Evolutionary conservation across 768 basidiomycete genomes (phyloP).

Genomic region (Russula ochroleuca): DNA sequence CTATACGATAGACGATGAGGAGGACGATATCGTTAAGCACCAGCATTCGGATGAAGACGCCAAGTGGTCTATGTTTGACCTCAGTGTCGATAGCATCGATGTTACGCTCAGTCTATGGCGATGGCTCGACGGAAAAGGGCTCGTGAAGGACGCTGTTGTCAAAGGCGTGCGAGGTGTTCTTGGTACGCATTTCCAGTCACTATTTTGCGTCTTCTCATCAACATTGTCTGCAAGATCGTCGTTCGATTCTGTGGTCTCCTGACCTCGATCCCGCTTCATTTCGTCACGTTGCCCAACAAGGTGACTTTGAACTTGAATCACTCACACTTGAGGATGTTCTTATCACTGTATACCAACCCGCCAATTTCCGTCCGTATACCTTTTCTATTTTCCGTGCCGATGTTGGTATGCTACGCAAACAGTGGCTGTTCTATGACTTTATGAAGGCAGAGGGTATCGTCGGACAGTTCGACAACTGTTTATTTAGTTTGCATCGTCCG

Average conservation of each 20-base stretch:
- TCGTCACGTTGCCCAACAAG: slow-evolving; percentile 64
- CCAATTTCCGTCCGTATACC: slow-evolving; percentile 85
- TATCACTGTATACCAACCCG: slow-evolving; percentile 92
- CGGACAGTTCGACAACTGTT: slow-evolving; percentile 95
- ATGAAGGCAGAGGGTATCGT: slow-evolving; percentile 88
- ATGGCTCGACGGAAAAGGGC: slow-evolving; percentile 95
- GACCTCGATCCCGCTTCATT: slow-evolving; percentile 76
- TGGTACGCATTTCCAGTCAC: slow-evolving; percentile 45
- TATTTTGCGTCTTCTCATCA: background rate
- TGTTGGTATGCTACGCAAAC: slow-evolving; percentile 76
- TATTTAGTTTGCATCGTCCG: slow-evolving; percentile 93
- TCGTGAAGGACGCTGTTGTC: slow-evolving; percentile 85
- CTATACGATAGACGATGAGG: slow-evolving; percentile 62
- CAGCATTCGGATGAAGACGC: slow-evolving; percentile 47
- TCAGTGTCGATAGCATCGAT: slow-evolving; percentile 92
- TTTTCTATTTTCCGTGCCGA: slow-evolving; percentile 93
- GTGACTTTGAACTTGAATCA: slow-evolving; percentile 90
- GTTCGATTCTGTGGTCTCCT: slow-evolving; percentile 81
- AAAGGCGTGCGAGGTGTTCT: slow-evolving; percentile 92
- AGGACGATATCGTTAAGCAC: slow-evolving; percentile 30
- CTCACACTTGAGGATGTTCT: slow-evolving; percentile 90
- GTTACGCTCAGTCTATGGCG: slow-evolving; percentile 86
- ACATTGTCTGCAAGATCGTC: slow-evolving; percentile 58
- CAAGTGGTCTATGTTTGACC: slow-evolving; percentile 88
- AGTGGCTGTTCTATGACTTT: slow-evolving; percentile 95